Evolutionary conservation across 495 filamentous ascomycete species (phyloP).

Genomic region (Ramalina peruviana): DNA sequence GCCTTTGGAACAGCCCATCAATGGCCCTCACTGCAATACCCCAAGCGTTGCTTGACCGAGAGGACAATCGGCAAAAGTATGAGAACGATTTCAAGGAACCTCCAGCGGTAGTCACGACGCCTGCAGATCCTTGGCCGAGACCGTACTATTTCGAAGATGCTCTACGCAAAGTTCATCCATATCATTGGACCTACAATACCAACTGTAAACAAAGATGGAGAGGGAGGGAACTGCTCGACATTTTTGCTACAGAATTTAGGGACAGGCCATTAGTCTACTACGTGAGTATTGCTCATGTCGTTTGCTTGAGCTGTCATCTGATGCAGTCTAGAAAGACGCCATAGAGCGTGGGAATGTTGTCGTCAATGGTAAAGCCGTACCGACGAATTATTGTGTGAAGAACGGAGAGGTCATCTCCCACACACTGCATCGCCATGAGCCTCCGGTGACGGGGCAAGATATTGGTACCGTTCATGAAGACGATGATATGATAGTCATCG

Average conservation of each 20-base stretch:
- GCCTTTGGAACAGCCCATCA: constrained; percentile 28
- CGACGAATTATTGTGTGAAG: constrained; percentile 45
- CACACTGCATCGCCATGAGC: constrained; percentile 90
- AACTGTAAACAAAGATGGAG: constrained; percentile 85
- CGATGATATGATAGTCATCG: constrained; percentile 82
- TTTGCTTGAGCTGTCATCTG: not conserved
- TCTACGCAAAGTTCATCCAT: constrained; percentile 70
- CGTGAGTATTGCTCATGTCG: constrained; percentile 26
- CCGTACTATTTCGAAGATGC: constrained; percentile 70
- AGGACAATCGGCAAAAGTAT: constrained; percentile 9
- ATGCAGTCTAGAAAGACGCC: constrained; percentile 47
- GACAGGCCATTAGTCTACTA: constrained; percentile 84
- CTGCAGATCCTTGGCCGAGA: constrained; percentile 44
- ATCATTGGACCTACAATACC: constrained; percentile 89
- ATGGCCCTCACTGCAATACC: constrained; percentile 45
- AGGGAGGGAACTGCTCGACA: constrained; percentile 56
- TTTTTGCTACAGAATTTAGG: constrained; percentile 74
- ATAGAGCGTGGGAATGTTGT: constrained; percentile 62
- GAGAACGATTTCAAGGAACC: constrained; percentile 17
- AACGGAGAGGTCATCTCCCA: constrained; percentile 84
- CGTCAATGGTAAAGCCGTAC: constrained; percentile 53
- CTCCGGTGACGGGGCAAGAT: constrained; percentile 67
- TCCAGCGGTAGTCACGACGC: constrained; percentile 43
- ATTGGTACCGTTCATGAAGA: constrained; percentile 82
- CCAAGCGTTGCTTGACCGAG: constrained; percentile 15